These are phyloP conservation scores for Magnolia changhungtana DNA, from an alignment of 164 flowering plant genomes.

Conservation along the genomic window DNA sequence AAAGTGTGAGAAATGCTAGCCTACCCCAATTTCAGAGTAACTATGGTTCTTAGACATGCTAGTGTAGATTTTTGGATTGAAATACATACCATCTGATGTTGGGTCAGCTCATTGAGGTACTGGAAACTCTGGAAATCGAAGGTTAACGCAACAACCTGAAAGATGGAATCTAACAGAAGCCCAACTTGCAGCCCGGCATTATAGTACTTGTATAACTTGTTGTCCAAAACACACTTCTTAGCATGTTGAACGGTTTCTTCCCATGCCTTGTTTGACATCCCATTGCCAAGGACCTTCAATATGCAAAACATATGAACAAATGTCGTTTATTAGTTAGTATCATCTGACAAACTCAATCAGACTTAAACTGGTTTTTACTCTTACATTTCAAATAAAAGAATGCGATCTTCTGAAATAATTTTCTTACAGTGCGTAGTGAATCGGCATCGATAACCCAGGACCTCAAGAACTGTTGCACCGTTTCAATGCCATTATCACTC, in stretches of 20 bases:
- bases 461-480: slow-evolving; percentile 71
- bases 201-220: slow-evolving; percentile 29
- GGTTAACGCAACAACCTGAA: slow-evolving; percentile 39
- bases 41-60: background rate
- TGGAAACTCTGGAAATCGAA: slow-evolving; percentile 41
- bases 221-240: slow-evolving; percentile 40
- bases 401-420: background rate
- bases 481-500: slow-evolving; percentile 28
- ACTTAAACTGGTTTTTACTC: background rate
- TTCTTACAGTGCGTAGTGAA: slow-evolving; percentile 52
- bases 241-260: slow-evolving; percentile 63
- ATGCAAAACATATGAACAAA: slow-evolving; percentile 13
- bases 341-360: background rate
- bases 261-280: slow-evolving; percentile 74
- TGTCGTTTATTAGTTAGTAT: background rate
- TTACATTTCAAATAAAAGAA: background rate
- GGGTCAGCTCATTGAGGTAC: slow-evolving; percentile 23
- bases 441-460: slow-evolving; percentile 33
- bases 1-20: background rate
- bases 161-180: slow-evolving; percentile 51
- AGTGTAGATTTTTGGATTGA: background rate
- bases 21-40: background rate
- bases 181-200: slow-evolving; percentile 32
- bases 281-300: slow-evolving; percentile 46
- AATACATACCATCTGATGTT: slow-evolving; percentile 40